phyloP scores from a whole-genome alignment of 140 eudicot species.

The Bidens hawaiensis region DNA sequence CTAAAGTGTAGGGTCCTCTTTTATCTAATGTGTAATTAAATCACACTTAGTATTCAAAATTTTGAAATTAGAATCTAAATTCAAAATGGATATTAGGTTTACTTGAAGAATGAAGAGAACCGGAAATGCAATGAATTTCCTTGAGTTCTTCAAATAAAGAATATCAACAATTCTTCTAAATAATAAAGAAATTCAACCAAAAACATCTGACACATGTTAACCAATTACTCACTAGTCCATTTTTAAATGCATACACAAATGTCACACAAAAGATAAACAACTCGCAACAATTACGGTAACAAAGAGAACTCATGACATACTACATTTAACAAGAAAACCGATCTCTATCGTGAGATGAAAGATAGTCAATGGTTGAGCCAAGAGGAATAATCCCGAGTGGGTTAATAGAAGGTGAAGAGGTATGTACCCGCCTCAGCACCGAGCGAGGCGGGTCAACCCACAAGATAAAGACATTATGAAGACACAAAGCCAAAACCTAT shows the following conservation, averaged over 20 bases:
- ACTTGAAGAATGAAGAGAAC: neutral
- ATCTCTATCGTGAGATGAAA: conserved; percentile 64
- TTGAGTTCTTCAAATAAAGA: neutral
- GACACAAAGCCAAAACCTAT: too few relatives aligned
- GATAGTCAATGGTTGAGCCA: conserved; percentile 64
- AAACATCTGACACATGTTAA: neutral
- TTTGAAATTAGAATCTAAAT: neutral
- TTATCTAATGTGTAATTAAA: too few relatives aligned
- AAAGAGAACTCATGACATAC: neutral
- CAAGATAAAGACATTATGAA: too few relatives aligned
- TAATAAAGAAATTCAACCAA: neutral
- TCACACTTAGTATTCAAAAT: too few relatives aligned
- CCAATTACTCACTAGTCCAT: neutral
- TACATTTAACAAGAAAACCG: conserved; percentile 29
- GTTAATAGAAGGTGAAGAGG: too few relatives aligned
- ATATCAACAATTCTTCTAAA: neutral
- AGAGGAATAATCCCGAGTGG: conserved; percentile 70
- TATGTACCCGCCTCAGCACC: too few relatives aligned
- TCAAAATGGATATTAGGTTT: neutral
- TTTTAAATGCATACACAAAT: conserved; percentile 2
- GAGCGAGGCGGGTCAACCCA: too few relatives aligned
- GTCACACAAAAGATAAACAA: conserved; percentile 6
- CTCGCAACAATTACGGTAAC: conserved; percentile 3
- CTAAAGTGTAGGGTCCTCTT: too few relatives aligned
- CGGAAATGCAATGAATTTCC: too few relatives aligned